These are phyloP conservation scores for Cercospora zeae-maydis DNA, from an alignment of 2,329 filamentous ascomycete genomes.

Conservation along the genomic window DNA sequence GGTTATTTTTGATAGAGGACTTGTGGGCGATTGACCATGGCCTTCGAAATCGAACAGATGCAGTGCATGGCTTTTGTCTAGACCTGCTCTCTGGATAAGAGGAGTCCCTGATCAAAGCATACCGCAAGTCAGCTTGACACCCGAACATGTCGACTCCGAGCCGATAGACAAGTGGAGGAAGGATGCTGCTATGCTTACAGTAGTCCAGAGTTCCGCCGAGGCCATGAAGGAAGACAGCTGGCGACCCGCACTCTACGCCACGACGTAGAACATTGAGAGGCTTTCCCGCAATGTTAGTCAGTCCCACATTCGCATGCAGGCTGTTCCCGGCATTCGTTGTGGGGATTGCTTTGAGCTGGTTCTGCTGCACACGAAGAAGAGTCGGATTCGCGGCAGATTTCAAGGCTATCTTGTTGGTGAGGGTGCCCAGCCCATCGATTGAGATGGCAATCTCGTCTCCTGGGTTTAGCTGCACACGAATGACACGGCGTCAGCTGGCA, in stretches of 20 bases:
- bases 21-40: constrained; percentile 53
- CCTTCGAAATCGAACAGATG: constrained; percentile 54
- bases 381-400: background rate
- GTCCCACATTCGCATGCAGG: constrained; percentile 30
- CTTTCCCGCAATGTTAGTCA: background rate
- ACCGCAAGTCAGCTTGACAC: background rate
- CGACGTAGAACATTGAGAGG: background rate
- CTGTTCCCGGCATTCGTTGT: background rate
- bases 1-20: constrained; percentile 42
- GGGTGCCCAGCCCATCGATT: constrained; percentile 42
- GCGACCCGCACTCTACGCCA: background rate
- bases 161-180: background rate
- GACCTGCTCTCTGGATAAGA: constrained; percentile 40
- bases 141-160: background rate
- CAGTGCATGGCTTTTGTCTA: constrained; percentile 22
- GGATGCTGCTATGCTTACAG: constrained; percentile 30
- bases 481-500: background rate
- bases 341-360: constrained; percentile 17
- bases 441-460: constrained; percentile 45
- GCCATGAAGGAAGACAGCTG: constrained; percentile 53
- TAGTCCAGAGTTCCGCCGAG: constrained; percentile 48
- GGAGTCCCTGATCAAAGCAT: constrained; percentile 33
- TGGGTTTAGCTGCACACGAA: constrained; percentile 31
- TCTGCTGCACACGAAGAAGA: constrained; percentile 7
- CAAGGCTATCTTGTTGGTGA: constrained; percentile 36